phyloP scores from a whole-genome alignment of 371 early-diverging fungal species.

The Haplosporangium sp. region DNA sequence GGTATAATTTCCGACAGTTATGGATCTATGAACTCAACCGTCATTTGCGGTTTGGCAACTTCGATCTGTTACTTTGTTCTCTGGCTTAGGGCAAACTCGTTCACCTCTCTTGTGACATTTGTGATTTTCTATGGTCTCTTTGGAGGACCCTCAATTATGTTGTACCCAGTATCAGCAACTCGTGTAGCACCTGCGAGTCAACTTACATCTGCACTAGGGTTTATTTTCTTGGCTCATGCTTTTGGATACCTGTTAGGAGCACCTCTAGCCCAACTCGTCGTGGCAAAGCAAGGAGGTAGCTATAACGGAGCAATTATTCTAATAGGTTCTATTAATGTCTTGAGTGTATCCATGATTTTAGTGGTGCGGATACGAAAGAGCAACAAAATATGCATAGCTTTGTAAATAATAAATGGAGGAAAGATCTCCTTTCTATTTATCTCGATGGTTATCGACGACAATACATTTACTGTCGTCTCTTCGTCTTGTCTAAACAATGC shows the following conservation, averaged over 20 bases:
- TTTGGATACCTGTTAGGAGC: background rate
- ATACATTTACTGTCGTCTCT: no score
- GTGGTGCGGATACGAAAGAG: background rate
- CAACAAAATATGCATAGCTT: background rate
- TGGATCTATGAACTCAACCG: background rate
- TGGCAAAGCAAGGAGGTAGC: background rate
- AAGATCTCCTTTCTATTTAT: no score
- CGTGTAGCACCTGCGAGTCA: background rate
- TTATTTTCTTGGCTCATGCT: background rate
- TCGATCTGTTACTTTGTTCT: background rate
- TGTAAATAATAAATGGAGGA: background rate
- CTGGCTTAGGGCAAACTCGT: background rate
- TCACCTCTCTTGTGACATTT: background rate
- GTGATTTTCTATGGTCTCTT: background rate
- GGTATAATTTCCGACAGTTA: background rate
- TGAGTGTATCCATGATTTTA: background rate
- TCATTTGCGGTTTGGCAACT: background rate
- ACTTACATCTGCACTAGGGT: background rate
- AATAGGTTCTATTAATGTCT: background rate
- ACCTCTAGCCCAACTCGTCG: background rate
- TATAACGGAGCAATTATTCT: background rate
- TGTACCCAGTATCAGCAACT: background rate
- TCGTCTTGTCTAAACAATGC: no score
- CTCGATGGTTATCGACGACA: no score
- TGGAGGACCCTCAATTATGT: background rate